Conservation (phyloP, 345 rosid genomes). For the Boechera stricta region DNA sequence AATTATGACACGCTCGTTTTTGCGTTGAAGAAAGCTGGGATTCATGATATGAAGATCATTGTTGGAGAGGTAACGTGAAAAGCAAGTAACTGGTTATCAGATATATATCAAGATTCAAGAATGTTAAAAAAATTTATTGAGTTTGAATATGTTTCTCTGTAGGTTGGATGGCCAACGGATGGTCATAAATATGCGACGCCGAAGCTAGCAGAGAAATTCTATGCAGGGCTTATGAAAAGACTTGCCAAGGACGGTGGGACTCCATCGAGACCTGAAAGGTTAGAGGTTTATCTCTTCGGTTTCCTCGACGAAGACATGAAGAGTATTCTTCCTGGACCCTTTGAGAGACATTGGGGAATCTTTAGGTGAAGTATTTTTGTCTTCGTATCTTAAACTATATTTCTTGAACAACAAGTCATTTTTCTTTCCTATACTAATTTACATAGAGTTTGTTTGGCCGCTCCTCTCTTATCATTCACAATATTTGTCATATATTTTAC, state of each 20-base stretch:
- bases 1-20: constrained; percentile 82
- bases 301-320: constrained; percentile 78
- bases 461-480: background rate
- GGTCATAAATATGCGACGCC: constrained; percentile 51
- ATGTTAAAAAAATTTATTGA: background rate
- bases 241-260: constrained; percentile 62
- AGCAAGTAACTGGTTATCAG: constrained; percentile 17
- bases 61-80: constrained; percentile 66
- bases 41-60: constrained; percentile 54
- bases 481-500: background rate
- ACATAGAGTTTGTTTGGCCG: background rate
- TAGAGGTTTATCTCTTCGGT: constrained; percentile 69
- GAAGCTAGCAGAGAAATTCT: constrained; percentile 61
- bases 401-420: constrained; percentile 16
- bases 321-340: constrained; percentile 70
- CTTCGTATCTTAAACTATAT: background rate
- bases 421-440: background rate
- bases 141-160: background rate
- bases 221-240: constrained; percentile 68
- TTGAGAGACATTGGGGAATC: constrained; percentile 95
- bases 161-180: constrained; percentile 94
- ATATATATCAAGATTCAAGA: constrained; percentile 4
- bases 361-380: constrained; percentile 42
- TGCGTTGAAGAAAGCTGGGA: constrained; percentile 59
- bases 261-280: constrained; percentile 61